A percentile compares a stretch with the other conserved stretches of the same genome.
These are phyloP conservation scores for Leishmania tarentolae DNA, from an alignment of 208 protist species.

Conservation along the genomic window DNA sequence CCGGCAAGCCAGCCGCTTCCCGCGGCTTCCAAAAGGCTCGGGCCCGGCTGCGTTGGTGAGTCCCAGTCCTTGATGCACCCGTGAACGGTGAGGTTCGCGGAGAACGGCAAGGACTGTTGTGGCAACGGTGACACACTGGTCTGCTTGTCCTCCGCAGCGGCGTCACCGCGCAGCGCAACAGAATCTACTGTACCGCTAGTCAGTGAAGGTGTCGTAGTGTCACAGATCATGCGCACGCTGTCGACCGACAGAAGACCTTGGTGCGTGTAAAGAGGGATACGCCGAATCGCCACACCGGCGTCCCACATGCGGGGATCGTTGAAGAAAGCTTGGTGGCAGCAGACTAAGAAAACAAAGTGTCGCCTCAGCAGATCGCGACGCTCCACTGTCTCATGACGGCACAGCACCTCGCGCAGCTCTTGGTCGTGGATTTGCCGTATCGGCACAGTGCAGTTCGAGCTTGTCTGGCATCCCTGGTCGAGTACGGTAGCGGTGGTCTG, in stretches of 20 bases:
- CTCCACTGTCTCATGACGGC: slow-evolving; percentile 61
- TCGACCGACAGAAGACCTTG: slow-evolving; percentile 31
- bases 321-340: slow-evolving; percentile 67
- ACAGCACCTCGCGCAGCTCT: slow-evolving; percentile 41
- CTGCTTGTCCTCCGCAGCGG: not conserved
- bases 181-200: not conserved
- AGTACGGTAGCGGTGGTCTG: slow-evolving; percentile 35
- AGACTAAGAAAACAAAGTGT: slow-evolving; percentile 50
- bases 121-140: not conserved
- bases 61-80: not conserved
- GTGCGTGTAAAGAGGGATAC: slow-evolving; percentile 33
- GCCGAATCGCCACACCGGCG: slow-evolving; percentile 27
- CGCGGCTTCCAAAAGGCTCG: not conserved
- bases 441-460: slow-evolving; percentile 21
- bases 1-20: not conserved
- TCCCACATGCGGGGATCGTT: slow-evolving; percentile 51
- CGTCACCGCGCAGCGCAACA: not conserved
- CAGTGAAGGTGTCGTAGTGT: not conserved
- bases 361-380: slow-evolving; percentile 56
- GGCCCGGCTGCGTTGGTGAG: not conserved
- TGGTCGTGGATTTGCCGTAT: slow-evolving; percentile 24
- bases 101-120: not conserved
- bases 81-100: not conserved
- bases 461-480: slow-evolving; percentile 51
- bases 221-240: not conserved